These are phyloP conservation scores for Colletotrichum sp. DNA, from an alignment of 2,329 filamentous ascomycete species.

Conservation along the genomic window DNA sequence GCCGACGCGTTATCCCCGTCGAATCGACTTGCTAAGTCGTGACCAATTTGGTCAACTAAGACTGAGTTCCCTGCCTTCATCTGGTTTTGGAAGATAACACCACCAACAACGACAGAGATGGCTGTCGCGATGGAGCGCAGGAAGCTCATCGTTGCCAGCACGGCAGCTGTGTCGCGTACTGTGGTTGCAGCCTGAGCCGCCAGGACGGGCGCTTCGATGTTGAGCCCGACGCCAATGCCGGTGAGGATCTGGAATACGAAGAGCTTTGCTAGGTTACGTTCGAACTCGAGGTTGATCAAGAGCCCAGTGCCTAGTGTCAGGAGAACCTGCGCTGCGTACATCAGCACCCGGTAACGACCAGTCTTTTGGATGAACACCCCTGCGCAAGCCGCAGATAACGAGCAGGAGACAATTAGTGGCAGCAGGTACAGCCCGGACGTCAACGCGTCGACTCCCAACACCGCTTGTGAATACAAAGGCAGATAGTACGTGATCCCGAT, in stretches of 20 bases:
- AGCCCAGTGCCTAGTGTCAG: constrained; percentile 71
- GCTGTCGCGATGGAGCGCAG: constrained; percentile 72
- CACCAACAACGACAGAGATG: constrained; percentile 73
- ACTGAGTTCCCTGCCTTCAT: constrained; percentile 49
- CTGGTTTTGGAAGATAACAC: constrained; percentile 78
- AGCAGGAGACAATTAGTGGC: constrained; percentile 29
- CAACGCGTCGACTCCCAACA: constrained; percentile 35
- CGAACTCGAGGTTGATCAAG: constrained; percentile 65
- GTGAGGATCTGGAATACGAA: constrained; percentile 67
- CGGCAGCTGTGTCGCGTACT: constrained; percentile 68
- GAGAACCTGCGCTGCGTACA: constrained; percentile 62
- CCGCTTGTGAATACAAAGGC: constrained; percentile 52
- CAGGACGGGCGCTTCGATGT: constrained; percentile 73
- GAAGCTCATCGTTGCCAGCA: constrained; percentile 71
- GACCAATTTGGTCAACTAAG: neutral
- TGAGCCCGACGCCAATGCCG: constrained; percentile 69
- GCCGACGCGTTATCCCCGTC: constrained; percentile 25
- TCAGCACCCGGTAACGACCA: constrained; percentile 67
- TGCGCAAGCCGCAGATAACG: constrained; percentile 22
- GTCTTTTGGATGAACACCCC: constrained; percentile 60
- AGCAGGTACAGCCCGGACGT: constrained; percentile 38
- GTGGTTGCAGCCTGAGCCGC: constrained; percentile 64
- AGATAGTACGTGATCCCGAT: constrained; percentile 60
- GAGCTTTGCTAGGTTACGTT: constrained; percentile 60
- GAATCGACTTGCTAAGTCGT: neutral